Base-by-base conservation (phyloP, 2,329 filamentous ascomycete genomes). In the Coniochaeta prunicola region DNA sequence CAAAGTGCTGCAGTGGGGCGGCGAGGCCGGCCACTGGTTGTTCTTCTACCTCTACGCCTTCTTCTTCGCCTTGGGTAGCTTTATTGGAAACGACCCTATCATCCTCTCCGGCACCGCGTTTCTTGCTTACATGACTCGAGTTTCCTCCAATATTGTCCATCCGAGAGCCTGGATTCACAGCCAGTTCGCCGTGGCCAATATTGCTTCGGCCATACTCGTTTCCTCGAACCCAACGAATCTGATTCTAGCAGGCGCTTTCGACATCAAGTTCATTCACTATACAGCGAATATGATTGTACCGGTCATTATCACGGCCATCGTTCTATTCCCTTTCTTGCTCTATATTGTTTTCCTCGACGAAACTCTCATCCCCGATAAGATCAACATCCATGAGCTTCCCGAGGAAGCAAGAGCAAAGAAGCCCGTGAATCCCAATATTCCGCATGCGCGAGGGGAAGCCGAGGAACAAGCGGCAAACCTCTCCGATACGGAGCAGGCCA, bases 281-380 rank as follows among this genome's bases (percentile, higher is more conserved):
- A 90, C 87, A 0, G 87, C 85, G n/a, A 89, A 91, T 67, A 88
- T 91, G 80, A 86, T 91, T 19, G 85, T 91, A 0, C 88, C 88
- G 0, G 86, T 89, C 1, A 72, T 89, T 24, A 74, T 81, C n/a
- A 91, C 88, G 0, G 86, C 80, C 2, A 76, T 90, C 17, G 72
- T 89, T 0, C 71, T 91, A 3, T 90, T 89, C 56, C 88, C 88
- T 0, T 87, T 89, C 63, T 70, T 91, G 4, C 74, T 90, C 0
- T 90, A 88, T 65, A 78, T 90, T 58, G 79, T 90, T 19, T 91
- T 91, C 63, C 79, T 80, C 1, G 78, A 87, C 60, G 79, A 86
- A 55, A 71, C 76, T 1, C 79, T 90, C 9, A 86, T 91, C 6
- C 88, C 88, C 0, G 70, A 74, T 1, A 80, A 78, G 0, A 91